Percentiles rank a stretch among this genome's conserved stretches.
Evolutionary conservation across 2,329 filamentous ascomycete species (phyloP).

Genomic region (Diaporthe helianthi): DNA sequence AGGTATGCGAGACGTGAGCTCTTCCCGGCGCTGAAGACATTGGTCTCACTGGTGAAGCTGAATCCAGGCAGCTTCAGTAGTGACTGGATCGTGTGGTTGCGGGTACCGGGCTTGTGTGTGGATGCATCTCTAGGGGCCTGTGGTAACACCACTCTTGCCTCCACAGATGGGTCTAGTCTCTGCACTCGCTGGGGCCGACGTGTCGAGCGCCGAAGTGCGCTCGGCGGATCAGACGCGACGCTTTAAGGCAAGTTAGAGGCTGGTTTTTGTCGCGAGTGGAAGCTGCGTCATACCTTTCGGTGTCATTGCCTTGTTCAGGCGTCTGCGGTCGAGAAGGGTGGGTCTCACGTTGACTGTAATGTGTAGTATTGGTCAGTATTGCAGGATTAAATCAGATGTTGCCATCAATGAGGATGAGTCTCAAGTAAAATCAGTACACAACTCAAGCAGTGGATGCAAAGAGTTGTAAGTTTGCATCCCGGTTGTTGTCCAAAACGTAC

Average conservation of each 20-base stretch:
- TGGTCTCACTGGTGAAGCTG: not conserved
- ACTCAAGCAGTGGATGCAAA: no score
- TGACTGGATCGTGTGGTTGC: conserved; percentile 14
- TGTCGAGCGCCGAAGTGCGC: conserved; percentile 2
- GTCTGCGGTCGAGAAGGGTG: not conserved
- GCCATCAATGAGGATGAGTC: no score
- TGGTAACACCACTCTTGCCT: not conserved
- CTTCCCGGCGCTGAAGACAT: not conserved
- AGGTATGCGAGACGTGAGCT: not conserved
- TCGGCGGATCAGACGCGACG: not conserved
- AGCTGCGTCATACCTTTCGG: not conserved
- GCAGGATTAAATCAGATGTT: not conserved
- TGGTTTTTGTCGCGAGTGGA: no score
- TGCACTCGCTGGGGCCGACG: not conserved
- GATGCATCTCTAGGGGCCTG: not conserved
- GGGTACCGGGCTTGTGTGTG: not conserved
- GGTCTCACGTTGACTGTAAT: not conserved
- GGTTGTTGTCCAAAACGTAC: not conserved
- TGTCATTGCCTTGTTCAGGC: not conserved
- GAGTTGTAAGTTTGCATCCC: not conserved
- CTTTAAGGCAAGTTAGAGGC: not conserved
- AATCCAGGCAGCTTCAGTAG: conserved; percentile 32
- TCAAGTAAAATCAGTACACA: no score
- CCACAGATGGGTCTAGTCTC: not conserved
- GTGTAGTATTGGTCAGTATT: not conserved